Evolutionary conservation across 768 basidiomycete species (phyloP), one percentile per base, ranked within the genome.

Genomic region (Asterophora lycoperdoides): DNA sequence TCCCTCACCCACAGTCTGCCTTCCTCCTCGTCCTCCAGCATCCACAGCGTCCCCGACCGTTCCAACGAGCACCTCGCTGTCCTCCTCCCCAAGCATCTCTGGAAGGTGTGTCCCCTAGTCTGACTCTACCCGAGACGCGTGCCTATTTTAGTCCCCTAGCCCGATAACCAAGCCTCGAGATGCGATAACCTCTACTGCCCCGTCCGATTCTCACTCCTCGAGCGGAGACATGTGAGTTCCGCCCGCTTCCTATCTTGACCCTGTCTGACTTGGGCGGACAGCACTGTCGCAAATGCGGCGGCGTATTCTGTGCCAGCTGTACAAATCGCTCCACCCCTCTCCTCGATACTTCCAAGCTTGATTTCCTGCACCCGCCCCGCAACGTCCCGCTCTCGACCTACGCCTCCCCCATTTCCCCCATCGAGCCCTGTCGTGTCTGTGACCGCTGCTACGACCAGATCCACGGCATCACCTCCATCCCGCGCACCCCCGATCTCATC

Each of bases 231-330:
- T 61, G 84, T 86, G 60, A 58, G 84, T 75, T n/a, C 28, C 47
- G 14, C 41, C 23, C 26, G 20, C 9, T 17, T 49, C 39, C 58
- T 53, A 14, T 46, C 45, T 5, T n/a, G n/a, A n/a, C n/a, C n/a
- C 42, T 52, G 30, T 32, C 30, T 32, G 9, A 46, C 34, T 60
- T 23, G 3, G 23, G 23, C 23, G 23, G 23, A 23, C 23, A 86
- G 84, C 89, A 91, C 52, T 91, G 89, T 66, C 79, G 89, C 63
- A 90, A 89, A 62, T 90, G 89, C 56, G 89, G 89, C 42, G 86
- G 86, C 53, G 69, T 90, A 26, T 89, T 82, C 63, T 91, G 89
- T 67, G 64, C 64, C 41, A 64, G 74, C 5, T 90, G 89, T 62
- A 77, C 81, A 1, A 68, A 76, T 5, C 77, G 77, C 46, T 60